Evolutionary conservation across 2,329 filamentous ascomycete genomes (phyloP).

Genomic region (Colletotrichum plurivorum): DNA sequence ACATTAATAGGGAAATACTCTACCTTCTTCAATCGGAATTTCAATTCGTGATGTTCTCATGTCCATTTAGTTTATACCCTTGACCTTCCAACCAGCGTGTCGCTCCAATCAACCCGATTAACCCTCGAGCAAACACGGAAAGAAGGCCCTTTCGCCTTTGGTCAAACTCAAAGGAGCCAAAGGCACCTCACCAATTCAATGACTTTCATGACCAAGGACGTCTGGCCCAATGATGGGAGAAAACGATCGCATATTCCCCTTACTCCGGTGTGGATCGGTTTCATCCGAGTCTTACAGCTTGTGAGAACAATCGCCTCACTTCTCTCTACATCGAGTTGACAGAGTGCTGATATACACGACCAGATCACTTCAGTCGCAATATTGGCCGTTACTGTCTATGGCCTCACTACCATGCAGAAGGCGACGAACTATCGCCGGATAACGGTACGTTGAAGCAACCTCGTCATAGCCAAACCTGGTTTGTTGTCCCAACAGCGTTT

Average conservation of each 20-base stretch:
- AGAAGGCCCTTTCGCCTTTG: too few relatives aligned
- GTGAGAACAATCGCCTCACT: conserved; percentile 26
- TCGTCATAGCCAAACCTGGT: neutral
- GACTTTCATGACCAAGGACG: conserved; percentile 38
- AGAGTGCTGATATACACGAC: neutral
- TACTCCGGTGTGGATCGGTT: conserved; percentile 40
- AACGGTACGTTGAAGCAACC: conserved; percentile 34
- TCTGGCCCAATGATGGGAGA: conserved; percentile 42
- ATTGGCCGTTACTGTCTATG: conserved; percentile 37
- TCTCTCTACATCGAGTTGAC: neutral
- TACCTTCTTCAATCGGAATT: too few relatives aligned
- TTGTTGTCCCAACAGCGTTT: neutral
- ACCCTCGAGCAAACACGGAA: too few relatives aligned
- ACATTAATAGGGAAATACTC: too few relatives aligned
- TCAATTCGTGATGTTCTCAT: too few relatives aligned
- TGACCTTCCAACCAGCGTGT: too few relatives aligned
- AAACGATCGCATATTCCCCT: conserved; percentile 39
- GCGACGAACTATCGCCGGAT: conserved; percentile 41
- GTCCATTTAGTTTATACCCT: too few relatives aligned
- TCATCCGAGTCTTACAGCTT: conserved; percentile 36
- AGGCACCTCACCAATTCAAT: neutral
- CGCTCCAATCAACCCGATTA: too few relatives aligned
- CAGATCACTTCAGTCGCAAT: conserved; percentile 37
- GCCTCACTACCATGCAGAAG: conserved; percentile 40
- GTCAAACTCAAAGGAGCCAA: too few relatives aligned